Conservation (phyloP, 176 grass and related monocot species). For the Otatea glauca region DNA sequence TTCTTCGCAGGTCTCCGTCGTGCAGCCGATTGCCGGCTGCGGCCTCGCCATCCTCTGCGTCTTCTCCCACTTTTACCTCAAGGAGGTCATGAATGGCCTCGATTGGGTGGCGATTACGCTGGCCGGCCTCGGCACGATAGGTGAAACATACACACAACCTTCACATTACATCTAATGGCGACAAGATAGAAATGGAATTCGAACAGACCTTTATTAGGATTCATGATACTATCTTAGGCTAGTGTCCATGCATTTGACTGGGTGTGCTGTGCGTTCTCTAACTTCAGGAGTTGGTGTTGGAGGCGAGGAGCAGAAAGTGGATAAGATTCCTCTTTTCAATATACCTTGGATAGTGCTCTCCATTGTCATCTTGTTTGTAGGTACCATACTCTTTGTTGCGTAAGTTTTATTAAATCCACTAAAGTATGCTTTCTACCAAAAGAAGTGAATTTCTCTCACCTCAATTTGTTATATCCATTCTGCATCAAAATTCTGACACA, state of each 20-base stretch:
- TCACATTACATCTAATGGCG: not conserved
- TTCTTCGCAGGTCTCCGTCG: constrained; percentile 78
- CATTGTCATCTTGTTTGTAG: constrained; percentile 96
- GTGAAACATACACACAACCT: constrained; percentile 44
- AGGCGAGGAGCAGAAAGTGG: constrained; percentile 89
- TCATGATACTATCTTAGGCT: not conserved
- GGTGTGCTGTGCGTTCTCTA: constrained; percentile 18
- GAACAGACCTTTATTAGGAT: not conserved
- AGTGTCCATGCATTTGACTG: constrained; percentile 4
- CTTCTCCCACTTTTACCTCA: constrained; percentile 97
- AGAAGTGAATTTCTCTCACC: constrained; percentile 9
- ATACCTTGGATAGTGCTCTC: constrained; percentile 90
- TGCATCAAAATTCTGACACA: not conserved
- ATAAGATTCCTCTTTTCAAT: constrained; percentile 74
- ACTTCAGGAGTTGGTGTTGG: constrained; percentile 91
- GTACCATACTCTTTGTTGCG: constrained; percentile 73
- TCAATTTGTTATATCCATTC: not conserved
- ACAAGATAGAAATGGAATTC: constrained; percentile 3
- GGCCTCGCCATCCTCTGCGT: constrained; percentile 93
- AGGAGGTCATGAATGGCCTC: constrained; percentile 93
- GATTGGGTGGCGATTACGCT: constrained; percentile 91
- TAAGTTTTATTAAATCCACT: constrained; percentile 11
- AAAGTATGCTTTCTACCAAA: constrained; percentile 10
- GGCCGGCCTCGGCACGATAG: constrained; percentile 90
- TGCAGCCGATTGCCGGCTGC: constrained; percentile 94